A percentile compares a stretch with the other conserved stretches of the same genome.
Conservation (phyloP, 805 yeast genomes). For the Saturnispora besseyi region DNA sequence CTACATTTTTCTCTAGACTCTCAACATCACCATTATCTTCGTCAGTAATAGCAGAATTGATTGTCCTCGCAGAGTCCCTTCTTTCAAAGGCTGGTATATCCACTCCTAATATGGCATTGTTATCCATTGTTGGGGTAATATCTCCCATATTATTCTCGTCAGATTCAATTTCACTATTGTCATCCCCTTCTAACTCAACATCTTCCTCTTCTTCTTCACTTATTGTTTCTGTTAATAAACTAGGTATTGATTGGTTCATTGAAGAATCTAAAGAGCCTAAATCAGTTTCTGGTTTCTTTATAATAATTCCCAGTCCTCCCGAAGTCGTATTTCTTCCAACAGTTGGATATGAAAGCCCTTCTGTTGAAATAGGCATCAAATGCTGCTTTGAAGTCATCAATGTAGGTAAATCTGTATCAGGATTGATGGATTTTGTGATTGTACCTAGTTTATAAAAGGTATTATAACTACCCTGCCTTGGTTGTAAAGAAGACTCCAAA, state of each 20-base stretch:
- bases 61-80: background rate
- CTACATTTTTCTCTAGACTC: background rate
- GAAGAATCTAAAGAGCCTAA: background rate
- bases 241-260: background rate
- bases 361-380: background rate
- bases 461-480: background rate
- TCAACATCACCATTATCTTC: background rate
- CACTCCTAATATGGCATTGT: background rate
- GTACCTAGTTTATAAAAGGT: background rate
- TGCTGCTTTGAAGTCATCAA: background rate
- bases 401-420: background rate
- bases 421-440: background rate
- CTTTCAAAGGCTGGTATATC: background rate
- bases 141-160: background rate
- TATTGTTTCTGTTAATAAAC: background rate
- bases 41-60: slow-evolving; percentile 2
- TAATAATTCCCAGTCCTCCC: background rate
- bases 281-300: background rate
- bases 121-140: background rate
- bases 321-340: background rate
- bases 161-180: background rate
- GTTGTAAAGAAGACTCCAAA: background rate
- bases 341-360: background rate
- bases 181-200: background rate
- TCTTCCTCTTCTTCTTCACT: slow-evolving; percentile 1